Base-by-base conservation (phyloP, 2,329 filamentous ascomycete genomes). In the Chaetomium sp. region DNA sequence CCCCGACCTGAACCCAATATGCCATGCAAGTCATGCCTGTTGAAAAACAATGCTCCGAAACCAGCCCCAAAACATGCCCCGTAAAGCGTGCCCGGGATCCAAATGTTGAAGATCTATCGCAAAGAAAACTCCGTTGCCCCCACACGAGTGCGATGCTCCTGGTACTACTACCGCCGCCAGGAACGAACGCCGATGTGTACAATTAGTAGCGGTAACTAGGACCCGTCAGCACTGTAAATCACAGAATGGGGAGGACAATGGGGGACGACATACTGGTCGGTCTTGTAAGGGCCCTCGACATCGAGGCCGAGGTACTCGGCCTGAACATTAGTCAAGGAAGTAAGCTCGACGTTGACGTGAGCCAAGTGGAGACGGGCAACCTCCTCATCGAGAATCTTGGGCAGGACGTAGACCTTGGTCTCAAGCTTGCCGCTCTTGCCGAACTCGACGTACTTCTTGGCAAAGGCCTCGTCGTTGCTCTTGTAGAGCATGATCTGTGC, bases 351-450 rank as follows among this genome's bases (percentile, higher is more conserved):
- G 78, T 96, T 95, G 81, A 90, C 87, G 81, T 97, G 94, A 64
- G 79, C 84, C 66, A 96, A 80, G 80, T 99, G 94, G 65, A 96
- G 88, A 71, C 87, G 84, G 72, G 94, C 94, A 71, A 99, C 94
- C 79, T 96, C 91, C 86, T 99, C 94, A 70, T 99, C 94, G 64
- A 99, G 86, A 70, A 96, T 91, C 91, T 99, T 99, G 76, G 94
- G 94, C 68, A 96, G 83, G 68, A 95, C 91, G 77, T 95, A 96
- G 79, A 97, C 94, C 69, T 92, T 89, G 66, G 95, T 79, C 56
- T 88, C 84, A 71, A 96, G 89, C 83, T 94, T 91, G 76, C 88
- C 89, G 63, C 83, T 84, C 82, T 91, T 89, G 78, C 88, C 90
- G 74, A 96, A 99, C 79, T 96, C 94, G 68, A 91, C 78, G 79